Conservation (phyloP, 352 stramenopile genomes). For the Phytophthora tentaculata region DNA sequence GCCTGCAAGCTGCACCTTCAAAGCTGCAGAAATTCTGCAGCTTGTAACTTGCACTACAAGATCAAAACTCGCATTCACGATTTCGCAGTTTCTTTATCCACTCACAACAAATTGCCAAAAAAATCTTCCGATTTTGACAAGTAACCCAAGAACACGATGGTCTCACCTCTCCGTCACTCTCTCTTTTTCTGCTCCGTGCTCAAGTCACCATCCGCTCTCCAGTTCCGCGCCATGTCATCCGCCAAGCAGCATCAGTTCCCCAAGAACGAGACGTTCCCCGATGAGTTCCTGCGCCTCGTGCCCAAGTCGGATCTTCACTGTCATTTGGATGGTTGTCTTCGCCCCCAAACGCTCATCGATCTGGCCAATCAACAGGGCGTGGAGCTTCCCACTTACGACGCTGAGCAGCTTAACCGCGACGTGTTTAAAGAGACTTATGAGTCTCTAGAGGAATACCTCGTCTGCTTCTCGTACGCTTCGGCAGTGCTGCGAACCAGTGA, state of each 20-base stretch:
- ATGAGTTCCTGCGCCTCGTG: slow-evolving; percentile 74
- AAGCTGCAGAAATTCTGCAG: background rate
- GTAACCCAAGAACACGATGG: background rate
- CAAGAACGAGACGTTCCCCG: slow-evolving; percentile 60
- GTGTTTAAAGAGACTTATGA: slow-evolving; percentile 88
- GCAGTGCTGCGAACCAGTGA: slow-evolving; percentile 64
- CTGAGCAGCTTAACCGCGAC: slow-evolving; percentile 51
- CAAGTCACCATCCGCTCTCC: background rate
- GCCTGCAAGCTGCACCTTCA: background rate
- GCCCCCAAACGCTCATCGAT: slow-evolving; percentile 84
- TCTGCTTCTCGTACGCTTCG: slow-evolving; percentile 80
- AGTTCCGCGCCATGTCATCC: slow-evolving; percentile 17
- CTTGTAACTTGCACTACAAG: no score
- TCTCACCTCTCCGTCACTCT: slow-evolving; percentile 16
- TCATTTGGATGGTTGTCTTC: slow-evolving; percentile 87
- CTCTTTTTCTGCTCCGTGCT: slow-evolving; percentile 16
- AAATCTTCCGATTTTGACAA: background rate
- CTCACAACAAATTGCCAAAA: background rate
- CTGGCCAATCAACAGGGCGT: slow-evolving; percentile 76
- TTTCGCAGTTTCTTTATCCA: slow-evolving; percentile 1
- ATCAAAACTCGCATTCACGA: background rate
- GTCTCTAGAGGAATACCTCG: slow-evolving; percentile 85
- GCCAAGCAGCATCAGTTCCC: slow-evolving; percentile 40
- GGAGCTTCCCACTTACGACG: slow-evolving; percentile 79
- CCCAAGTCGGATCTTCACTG: slow-evolving; percentile 90